Evolutionary conservation across 176 grass and related monocot species (phyloP), one percentile per base, ranked within the genome.

Genomic region (barley (Hordeum vulgare)): DNA sequence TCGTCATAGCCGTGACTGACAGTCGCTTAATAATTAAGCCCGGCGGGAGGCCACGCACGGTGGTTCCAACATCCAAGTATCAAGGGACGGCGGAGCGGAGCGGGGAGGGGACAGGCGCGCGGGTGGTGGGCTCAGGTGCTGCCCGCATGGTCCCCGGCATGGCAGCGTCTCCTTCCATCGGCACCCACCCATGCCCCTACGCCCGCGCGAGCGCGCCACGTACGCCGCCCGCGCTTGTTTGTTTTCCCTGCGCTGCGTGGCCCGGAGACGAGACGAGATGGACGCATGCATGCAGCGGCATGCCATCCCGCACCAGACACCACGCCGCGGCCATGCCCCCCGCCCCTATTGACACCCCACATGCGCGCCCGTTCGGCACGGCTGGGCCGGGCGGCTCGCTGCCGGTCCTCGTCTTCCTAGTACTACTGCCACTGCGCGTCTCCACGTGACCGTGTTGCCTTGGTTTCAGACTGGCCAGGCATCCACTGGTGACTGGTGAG

Each of bases 51-150:
- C 26, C 26, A 49, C 70, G 14, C 31, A 1, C 34, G 45, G 45
- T 17, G 13, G n/a, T 26, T 37, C 54, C 75, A n/a, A n/a, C n/a
- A n/a, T n/a, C n/a, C n/a, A 41, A 26, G 13, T 60, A 7, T 36
- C 79, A 58, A 28, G 64, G 42, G 44, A 12, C 49, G n/a, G 9
- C 57, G 34, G 29, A 8, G 8, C 3, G 40, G 44, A 8, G 8
- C 3, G 40, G 44, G 29, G 31, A 6, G 12, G 64, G 78, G 28
- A 51, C 62, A 34, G 23, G 10, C 7, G 62, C 35, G 66, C n/a
- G 26, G 18, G 60, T 49, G 67, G 37, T 36, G 76, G 84, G 56
- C 39, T 83, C 79, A 70, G 79, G 80, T 77, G 72, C 53, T 12
- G 11, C 7, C 11, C 11, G 5, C 6, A 11, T 68, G 68, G 76